These are phyloP conservation scores for Neophaeococcomyces mojaviensis DNA, from an alignment of 2,329 filamentous ascomycete species.

Conservation along the genomic window DNA sequence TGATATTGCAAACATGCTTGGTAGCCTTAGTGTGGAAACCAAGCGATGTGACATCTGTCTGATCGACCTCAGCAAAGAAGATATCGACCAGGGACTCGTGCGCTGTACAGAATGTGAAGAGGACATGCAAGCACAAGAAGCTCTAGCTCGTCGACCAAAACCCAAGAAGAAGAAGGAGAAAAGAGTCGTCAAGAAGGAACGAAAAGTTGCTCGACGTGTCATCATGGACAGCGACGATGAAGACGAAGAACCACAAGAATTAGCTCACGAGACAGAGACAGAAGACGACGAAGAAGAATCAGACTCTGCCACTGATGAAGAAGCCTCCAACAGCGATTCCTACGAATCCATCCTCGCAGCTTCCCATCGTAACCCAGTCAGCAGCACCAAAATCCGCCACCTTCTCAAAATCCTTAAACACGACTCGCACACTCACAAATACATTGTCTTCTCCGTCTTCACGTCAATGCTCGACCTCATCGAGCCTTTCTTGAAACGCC, in stretches of 20 bases:
- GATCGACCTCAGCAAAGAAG: slow-evolving; percentile 53
- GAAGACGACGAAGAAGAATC: slow-evolving; percentile 28
- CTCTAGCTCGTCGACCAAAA: slow-evolving; percentile 23
- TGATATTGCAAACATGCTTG: slow-evolving; percentile 76
- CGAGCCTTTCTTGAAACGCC: slow-evolving; percentile 75
- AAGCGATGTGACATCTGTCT: slow-evolving; percentile 83
- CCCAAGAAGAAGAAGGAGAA: slow-evolving; percentile 43
- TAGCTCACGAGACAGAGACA: slow-evolving; percentile 33
- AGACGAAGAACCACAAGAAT: slow-evolving; percentile 74
- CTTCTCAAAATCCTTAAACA: slow-evolving; percentile 71
- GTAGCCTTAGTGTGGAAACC: slow-evolving; percentile 67
- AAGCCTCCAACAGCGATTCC: slow-evolving; percentile 35
- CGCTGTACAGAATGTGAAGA: slow-evolving; percentile 67
- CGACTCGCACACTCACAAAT: slow-evolving; percentile 79
- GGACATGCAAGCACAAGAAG: slow-evolving; percentile 59
- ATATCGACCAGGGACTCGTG: slow-evolving; percentile 45
- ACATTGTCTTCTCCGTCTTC: slow-evolving; percentile 97
- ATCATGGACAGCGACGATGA: slow-evolving; percentile 51
- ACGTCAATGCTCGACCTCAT: slow-evolving; percentile 96
- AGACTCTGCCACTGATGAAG: slow-evolving; percentile 28
- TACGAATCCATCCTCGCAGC: slow-evolving; percentile 34
- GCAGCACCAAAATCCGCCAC: slow-evolving; percentile 85
- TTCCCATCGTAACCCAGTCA: slow-evolving; percentile 37
- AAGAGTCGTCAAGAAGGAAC: slow-evolving; percentile 46
- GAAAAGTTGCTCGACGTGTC: slow-evolving; percentile 30